Evolutionary conservation across 345 rosid species (phyloP).

Genomic region (Heritiera fomes): DNA sequence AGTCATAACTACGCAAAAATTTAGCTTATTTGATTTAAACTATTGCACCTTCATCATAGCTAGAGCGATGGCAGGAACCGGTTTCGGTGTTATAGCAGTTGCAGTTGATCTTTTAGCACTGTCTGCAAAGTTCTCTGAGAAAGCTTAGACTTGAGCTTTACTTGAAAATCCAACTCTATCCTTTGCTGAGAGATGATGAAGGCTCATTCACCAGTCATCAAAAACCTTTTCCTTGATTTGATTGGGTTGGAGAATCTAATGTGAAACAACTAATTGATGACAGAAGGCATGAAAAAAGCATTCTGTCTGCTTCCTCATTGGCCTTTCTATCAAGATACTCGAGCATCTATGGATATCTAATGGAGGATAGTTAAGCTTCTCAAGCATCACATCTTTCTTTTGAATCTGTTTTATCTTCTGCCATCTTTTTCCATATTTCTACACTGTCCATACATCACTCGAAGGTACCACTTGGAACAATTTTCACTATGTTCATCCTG

Average conservation of each 20-base stretch:
- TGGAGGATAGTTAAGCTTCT: neutral
- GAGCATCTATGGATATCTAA: neutral
- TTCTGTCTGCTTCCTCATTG: neutral
- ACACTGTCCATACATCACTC: neutral
- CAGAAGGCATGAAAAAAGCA: neutral
- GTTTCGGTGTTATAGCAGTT: neutral
- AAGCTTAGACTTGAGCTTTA: too few relatives aligned
- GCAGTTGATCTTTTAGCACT: neutral
- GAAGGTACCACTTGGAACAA: neutral
- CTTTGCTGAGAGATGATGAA: neutral
- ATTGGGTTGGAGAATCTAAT: neutral
- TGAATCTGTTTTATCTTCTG: neutral
- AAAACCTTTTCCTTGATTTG: neutral
- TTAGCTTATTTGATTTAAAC: neutral
- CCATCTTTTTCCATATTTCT: neutral
- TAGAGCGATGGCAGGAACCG: neutral
- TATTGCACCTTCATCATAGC: neutral
- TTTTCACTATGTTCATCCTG: neutral
- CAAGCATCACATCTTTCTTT: slow-evolving; percentile 5
- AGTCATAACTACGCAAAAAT: neutral
- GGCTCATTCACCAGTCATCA: neutral
- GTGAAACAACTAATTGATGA: neutral
- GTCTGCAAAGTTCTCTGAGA: too few relatives aligned
- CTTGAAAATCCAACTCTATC: neutral
- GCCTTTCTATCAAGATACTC: neutral